phyloP scores from a whole-genome alignment of 495 filamentous ascomycete species.

The Penicillium coffeae region DNA sequence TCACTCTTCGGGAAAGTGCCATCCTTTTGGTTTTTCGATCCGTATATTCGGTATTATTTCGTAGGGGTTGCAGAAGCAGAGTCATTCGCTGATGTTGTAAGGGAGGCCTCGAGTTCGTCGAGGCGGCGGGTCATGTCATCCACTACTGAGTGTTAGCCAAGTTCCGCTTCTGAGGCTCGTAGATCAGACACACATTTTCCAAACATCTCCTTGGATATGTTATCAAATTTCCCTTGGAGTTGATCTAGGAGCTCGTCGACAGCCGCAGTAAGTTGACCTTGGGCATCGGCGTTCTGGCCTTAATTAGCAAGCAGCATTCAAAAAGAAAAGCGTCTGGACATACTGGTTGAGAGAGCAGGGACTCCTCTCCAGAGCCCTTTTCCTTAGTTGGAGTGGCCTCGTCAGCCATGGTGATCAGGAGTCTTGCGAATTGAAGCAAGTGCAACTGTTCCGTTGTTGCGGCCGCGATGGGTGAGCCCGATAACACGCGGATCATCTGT shows the following conservation, averaged over 20 bases:
- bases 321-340: background rate
- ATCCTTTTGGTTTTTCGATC: background rate
- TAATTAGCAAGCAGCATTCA: slow-evolving; percentile 4
- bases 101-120: slow-evolving; percentile 77
- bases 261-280: slow-evolving; percentile 65
- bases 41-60: slow-evolving; percentile 15
- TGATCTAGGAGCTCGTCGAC: slow-evolving; percentile 84
- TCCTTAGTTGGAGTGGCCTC: slow-evolving; percentile 16
- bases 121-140: slow-evolving; percentile 91
- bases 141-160: slow-evolving; percentile 54
- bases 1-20: too few relatives aligned
- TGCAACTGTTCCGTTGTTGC: background rate
- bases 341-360: slow-evolving; percentile 24
- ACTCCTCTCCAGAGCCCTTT: slow-evolving; percentile 17
- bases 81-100: slow-evolving; percentile 18
- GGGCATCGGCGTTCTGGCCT: slow-evolving; percentile 35
- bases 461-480: slow-evolving; percentile 3
- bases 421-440: background rate
- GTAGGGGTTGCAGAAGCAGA: slow-evolving; percentile 16
- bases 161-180: background rate
- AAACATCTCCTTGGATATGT: slow-evolving; percentile 78
- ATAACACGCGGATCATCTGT: slow-evolving; percentile 29
- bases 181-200: slow-evolving; percentile 65
- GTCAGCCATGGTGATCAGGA: slow-evolving; percentile 19
- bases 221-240: slow-evolving; percentile 77